Evolutionary conservation across 2,329 filamentous ascomycete genomes (phyloP).

Genomic region (Trichoderma polysporum): DNA sequence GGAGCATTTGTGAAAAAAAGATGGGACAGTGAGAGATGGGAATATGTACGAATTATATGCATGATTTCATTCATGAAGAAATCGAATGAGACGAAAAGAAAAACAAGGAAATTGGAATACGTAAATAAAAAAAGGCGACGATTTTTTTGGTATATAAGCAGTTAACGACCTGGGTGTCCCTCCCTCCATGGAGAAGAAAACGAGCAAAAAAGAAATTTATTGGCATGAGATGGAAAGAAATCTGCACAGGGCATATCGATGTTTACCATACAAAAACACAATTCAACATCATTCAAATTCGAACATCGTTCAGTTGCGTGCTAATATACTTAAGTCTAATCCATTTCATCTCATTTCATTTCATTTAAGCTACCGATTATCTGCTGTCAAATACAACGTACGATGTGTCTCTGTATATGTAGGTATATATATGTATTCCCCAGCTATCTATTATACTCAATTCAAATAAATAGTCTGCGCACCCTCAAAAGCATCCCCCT

Average conservation of each 20-base stretch:
- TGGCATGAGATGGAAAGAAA: not conserved
- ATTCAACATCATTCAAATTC: not conserved
- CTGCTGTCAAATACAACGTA: not conserved
- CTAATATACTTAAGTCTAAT: not conserved
- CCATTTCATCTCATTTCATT: not conserved
- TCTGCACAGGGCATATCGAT: not conserved
- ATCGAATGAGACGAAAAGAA: not conserved
- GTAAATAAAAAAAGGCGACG: not conserved
- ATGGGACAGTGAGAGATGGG: not conserved
- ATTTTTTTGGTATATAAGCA: not conserved
- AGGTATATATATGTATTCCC: not conserved
- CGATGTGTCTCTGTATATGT: not conserved
- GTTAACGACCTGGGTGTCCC: not conserved
- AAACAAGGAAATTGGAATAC: no score
- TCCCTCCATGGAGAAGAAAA: not conserved
- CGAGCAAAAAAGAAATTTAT: not conserved
- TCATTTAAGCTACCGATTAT: not conserved
- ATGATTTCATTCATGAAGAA: not conserved
- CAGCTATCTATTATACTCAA: not conserved
- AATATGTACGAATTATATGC: not conserved
- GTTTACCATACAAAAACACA: not conserved
- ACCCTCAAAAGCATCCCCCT: conserved; percentile 66
- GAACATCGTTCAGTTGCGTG: not conserved
- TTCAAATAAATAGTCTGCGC: conserved; percentile 54
- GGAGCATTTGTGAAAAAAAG: not conserved